Base-by-base conservation (phyloP, 148 eudicot genomes). In the Hydrangea macrophylla region DNA sequence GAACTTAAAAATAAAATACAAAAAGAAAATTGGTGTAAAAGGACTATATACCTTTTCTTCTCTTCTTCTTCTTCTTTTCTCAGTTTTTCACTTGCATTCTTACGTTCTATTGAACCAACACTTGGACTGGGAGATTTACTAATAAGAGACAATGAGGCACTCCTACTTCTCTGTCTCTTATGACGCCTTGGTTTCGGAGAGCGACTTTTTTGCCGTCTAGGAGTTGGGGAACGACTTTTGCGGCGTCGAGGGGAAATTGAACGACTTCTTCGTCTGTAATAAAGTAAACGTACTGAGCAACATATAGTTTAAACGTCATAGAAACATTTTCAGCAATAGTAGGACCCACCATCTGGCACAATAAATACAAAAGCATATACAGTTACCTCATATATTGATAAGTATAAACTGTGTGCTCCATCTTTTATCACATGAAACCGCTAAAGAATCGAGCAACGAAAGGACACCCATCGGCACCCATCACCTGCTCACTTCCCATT, bases 51-150 rank as follows among this genome's bases (percentile, higher is more conserved):
- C 97, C 98, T 88, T 81, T 82, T 91, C 77, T 82, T 90, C 78
- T 90, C 93, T 68, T 86, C 96, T 73, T 87, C 96, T 70, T 87
- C 98, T 53, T 80, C 86, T 60, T 70, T 84, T 82, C 78, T 90
- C 81, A 86, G 60, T 70, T 82, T 90, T 73, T 85, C 96, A 78
- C 64, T 83, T 20, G 84, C 82, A 75, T 76, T 85, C 84, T 78
- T 85, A 58, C 59, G 80, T 73, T 86, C 97, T 71, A 74, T 70
- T 32, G 79, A 76, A 61, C 82, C 96, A 67, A 77, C 55, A 78
- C 76, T 78, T 66, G 82, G 84, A 73, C 84, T 82, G 68, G 73
- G 82, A 63, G 95, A 85, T 78, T 79, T 83, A 64, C 76, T 81
- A 60, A 75, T 66, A 70, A 84, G 92, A 68, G 90, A 85, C 57